phyloP scores from a whole-genome alignment of 2,329 filamentous ascomycete genomes.

The Fusarium hostae region DNA sequence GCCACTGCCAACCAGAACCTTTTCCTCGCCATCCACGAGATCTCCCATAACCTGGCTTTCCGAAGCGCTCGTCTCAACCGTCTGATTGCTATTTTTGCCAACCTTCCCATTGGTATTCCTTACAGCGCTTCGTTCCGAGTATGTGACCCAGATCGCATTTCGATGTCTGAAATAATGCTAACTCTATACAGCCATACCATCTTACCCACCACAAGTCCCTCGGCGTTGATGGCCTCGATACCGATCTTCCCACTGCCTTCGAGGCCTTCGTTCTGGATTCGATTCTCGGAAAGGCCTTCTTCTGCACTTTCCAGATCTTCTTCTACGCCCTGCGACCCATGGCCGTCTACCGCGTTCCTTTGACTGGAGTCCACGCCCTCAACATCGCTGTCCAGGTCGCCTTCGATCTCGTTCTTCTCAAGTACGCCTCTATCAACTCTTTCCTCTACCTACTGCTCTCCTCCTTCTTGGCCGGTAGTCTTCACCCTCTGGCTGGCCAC shows the following conservation, averaged over 20 bases:
- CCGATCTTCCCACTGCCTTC: slow-evolving; percentile 90
- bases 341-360: slow-evolving; percentile 88
- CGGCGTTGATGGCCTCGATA: slow-evolving; percentile 94
- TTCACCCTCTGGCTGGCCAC: slow-evolving; percentile 95
- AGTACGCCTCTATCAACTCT: slow-evolving; percentile 69
- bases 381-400: slow-evolving; percentile 81
- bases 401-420: slow-evolving; percentile 80
- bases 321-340: slow-evolving; percentile 98
- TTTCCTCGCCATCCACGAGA: slow-evolving; percentile 98
- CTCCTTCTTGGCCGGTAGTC: slow-evolving; percentile 90
- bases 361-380: slow-evolving; percentile 84
- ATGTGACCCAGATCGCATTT: slow-evolving; percentile 46
- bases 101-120: slow-evolving; percentile 93
- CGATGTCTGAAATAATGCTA: slow-evolving; percentile 33
- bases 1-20: slow-evolving; percentile 98
- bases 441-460: slow-evolving; percentile 87
- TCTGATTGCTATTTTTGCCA: slow-evolving; percentile 90
- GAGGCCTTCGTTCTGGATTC: slow-evolving; percentile 96
- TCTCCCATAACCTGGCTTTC: slow-evolving; percentile 97
- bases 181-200: slow-evolving; percentile 80
- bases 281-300: slow-evolving; percentile 96
- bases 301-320: slow-evolving; percentile 98
- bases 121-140: slow-evolving; percentile 96
- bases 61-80: slow-evolving; percentile 82
- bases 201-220: slow-evolving; percentile 99